Evolutionary conservation across 257 asterid species (phyloP), one percentile per base, ranked within the genome.

Genomic region (Solanum lycopersicoides): DNA sequence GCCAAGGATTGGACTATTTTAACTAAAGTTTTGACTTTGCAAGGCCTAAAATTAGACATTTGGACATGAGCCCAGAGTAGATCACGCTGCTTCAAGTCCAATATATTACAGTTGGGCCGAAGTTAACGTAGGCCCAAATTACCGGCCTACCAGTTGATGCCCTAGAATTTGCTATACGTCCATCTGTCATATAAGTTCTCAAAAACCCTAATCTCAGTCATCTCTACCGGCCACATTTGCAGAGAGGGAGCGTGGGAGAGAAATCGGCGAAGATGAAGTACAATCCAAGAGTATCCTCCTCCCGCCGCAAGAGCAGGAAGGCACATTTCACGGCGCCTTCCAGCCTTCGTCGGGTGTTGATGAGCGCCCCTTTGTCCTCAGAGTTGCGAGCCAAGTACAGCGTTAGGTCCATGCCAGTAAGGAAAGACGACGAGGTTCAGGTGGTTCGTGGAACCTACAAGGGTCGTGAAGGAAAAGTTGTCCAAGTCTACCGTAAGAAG

Each of bases 251-350:
- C 6, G 63, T 35, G 76, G 12, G 72, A 69, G 59, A 39, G 50
- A 53, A 89, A 86, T 86, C 93, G 89, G 92, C 92, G 88, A 93
- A 73, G 86, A 91, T 95, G 98, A 95, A 94, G 94, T 94, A 88
- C 92, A 95, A 95, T 18, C 96, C 96, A 0, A 87, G 95, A 15
- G 98, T 95, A 45, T 91, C 98, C 83, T 94, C 98, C 59, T 93
- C 98, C 88, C 95, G 98, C 60, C 94, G 98, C 89, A 95, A 95
- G 95, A 93, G 91, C 91, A 92, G 98, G 15, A 95, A 95, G 94
- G 96, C 98, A 2, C 98, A 95, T 73, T 95, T 95, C 94, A 93
- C 98, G n/a, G 98, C 98, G 37, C 98, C 98, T 11, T 94, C 98
- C 9, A 93, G 96, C 92, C 93, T 90, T 34, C 95, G 98, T 20